Base-by-base conservation (phyloP, 1,139 yeast genomes). In the Sugiyamaella castrensis region DNA sequence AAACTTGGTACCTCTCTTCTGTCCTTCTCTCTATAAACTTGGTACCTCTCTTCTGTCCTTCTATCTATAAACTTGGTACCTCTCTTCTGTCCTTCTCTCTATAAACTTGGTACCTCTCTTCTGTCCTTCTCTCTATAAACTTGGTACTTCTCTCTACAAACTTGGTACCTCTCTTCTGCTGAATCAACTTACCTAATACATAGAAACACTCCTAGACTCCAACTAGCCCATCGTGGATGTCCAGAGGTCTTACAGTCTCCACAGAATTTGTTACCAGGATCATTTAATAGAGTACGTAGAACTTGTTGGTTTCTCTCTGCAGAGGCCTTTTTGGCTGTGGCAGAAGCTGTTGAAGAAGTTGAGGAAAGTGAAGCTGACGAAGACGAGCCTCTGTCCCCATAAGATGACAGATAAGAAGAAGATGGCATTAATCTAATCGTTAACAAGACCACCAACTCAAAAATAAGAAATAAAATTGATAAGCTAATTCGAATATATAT, bases 151-250 rank as follows among this genome's bases (percentile, higher is more conserved):
- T 12, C n/a, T 9, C 11, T 15, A 29, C 19, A 8, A 39, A 2
- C 10, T 27, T 15, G n/a, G 10, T 9, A n/a, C 16, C 41, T 12
- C 8, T 11, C 6, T 6, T 9, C 33, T 13, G 15, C 6, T 34
- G 4, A 12, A 26, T 10, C 16, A 16, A 31, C 57, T 6, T 41
- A 60, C 59, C 72, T 55, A 53, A 92, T 92, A 68, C 98, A 92
- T 40, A 92, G 77, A 62, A 92, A 91, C 53, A 95, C 81, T 29
- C 98, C 98, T 52, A 92, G 69, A 59, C 84, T 88, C 97, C 98
- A 92, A 19, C 95, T 84, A 9, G 98, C 96, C 98, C 98, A 92
- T 48, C 98, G 75, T 12, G 98, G 98, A 68, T 91, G 95, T 37
- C 85, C 79, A 13, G 92, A 77, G 0, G 82, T 76, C 67, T 92